Conservation (phyloP, 1,139 yeast genomes). For the Saccharomyces hybrid region DNA sequence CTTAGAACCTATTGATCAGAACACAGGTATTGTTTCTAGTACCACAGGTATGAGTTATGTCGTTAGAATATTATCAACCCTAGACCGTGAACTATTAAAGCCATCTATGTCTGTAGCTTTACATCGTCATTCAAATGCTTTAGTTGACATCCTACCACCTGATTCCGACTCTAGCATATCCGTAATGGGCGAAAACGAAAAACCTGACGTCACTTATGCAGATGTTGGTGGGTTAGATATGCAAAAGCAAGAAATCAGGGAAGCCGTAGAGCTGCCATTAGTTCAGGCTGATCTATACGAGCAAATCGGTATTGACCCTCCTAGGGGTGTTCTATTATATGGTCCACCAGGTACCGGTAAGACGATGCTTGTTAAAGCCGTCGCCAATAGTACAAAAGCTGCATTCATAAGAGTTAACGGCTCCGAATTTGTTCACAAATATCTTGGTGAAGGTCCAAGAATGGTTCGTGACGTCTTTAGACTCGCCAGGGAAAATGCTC, state of each 20-base stretch:
- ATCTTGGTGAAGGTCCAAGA: slow-evolving; percentile 98
- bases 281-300: slow-evolving; percentile 93
- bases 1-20: slow-evolving; percentile 93
- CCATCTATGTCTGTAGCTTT: slow-evolving; percentile 94
- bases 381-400: slow-evolving; percentile 93
- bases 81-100: slow-evolving; percentile 89
- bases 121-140: slow-evolving; percentile 96
- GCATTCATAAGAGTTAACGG: slow-evolving; percentile 95
- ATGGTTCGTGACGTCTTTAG: slow-evolving; percentile 98
- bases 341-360: slow-evolving; percentile 99
- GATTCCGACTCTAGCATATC: slow-evolving; percentile 97
- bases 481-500: slow-evolving; percentile 93
- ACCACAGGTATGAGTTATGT: slow-evolving; percentile 97
- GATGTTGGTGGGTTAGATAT: slow-evolving; percentile 98
- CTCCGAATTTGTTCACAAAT: slow-evolving; percentile 95
- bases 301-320: slow-evolving; percentile 98
- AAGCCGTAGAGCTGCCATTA: slow-evolving; percentile 94
- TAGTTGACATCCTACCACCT: slow-evolving; percentile 95
- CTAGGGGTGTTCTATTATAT: slow-evolving; percentile 91
- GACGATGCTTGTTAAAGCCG: slow-evolving; percentile 98
- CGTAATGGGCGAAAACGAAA: slow-evolving; percentile 88
- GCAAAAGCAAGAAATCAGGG: slow-evolving; percentile 98
- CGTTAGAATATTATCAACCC: slow-evolving; percentile 85
- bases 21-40: slow-evolving; percentile 92
- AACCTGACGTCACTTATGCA: slow-evolving; percentile 72